Percentiles rank a stretch among this genome's conserved stretches.
phyloP scores from a whole-genome alignment of 257 asterid genomes.

The Dorcoceras hygrometricum region DNA sequence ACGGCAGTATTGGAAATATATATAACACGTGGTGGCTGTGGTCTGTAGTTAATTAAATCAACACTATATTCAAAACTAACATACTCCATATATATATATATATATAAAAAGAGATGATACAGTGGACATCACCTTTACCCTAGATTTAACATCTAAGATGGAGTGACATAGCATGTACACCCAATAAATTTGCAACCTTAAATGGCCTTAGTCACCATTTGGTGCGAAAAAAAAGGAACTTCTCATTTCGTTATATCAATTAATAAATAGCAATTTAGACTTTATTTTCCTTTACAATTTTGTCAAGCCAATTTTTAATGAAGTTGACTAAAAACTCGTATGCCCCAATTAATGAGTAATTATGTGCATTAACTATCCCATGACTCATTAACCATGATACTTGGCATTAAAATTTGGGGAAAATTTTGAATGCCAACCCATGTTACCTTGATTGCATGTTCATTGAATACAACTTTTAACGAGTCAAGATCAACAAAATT shows the following conservation, averaged over 20 bases:
- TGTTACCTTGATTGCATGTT: slow-evolving; percentile 33
- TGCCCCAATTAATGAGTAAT: slow-evolving; percentile 11
- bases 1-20: too few species aligned
- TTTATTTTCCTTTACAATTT: slow-evolving; percentile 22
- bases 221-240: slow-evolving; percentile 19
- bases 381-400: slow-evolving; percentile 25
- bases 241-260: slow-evolving; percentile 6
- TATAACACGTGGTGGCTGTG: too few species aligned
- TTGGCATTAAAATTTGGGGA: slow-evolving; percentile 6
- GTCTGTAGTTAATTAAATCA: too few species aligned
- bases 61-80: too few species aligned
- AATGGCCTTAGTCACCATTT: slow-evolving; percentile 10
- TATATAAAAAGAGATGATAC: too few species aligned
- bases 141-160: too few species aligned
- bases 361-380: slow-evolving; percentile 24
- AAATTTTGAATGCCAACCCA: slow-evolving; percentile 35
- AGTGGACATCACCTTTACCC: too few species aligned
- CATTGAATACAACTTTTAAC: slow-evolving; percentile 17
- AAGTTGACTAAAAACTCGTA: slow-evolving; percentile 28
- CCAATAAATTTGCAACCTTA: neutral
- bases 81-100: too few species aligned
- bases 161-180: too few species aligned
- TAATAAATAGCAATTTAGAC: slow-evolving; percentile 28
- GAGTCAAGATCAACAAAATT: slow-evolving; percentile 26
- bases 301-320: slow-evolving; percentile 33